Evolutionary conservation across 1,139 yeast species (phyloP).

Genomic region (Pichia sp.): DNA sequence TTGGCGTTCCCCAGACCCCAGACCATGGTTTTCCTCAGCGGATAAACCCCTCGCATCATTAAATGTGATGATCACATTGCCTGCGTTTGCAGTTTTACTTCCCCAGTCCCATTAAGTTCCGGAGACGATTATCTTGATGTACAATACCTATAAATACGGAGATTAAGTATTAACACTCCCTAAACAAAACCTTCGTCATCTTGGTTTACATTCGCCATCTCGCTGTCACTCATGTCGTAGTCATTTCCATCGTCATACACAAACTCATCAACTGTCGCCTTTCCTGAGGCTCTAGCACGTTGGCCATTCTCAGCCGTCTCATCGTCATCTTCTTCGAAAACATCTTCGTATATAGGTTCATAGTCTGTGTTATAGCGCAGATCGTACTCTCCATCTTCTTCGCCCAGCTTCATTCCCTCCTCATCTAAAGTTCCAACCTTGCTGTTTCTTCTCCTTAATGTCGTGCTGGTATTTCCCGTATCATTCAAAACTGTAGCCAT

Average conservation of each 20-base stretch:
- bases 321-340: constrained; percentile 22
- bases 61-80: too few species aligned
- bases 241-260: constrained; percentile 31
- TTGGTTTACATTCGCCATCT: constrained; percentile 25
- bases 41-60: too few species aligned
- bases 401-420: constrained; percentile 20
- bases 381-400: constrained; percentile 29
- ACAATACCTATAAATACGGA: too few species aligned
- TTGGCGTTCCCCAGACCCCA: too few species aligned
- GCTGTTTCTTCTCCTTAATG: constrained; percentile 21
- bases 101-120: too few species aligned
- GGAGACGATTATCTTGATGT: too few species aligned
- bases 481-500: constrained; percentile 27
- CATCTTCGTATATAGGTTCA: constrained; percentile 25
- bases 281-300: not conserved
- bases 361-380: constrained; percentile 27
- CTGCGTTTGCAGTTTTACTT: too few species aligned
- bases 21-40: too few species aligned
- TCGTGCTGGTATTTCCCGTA: constrained; percentile 2
- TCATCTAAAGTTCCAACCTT: constrained; percentile 29
- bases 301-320: constrained; percentile 11
- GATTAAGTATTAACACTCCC: too few species aligned
- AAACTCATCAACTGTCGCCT: constrained; percentile 17
- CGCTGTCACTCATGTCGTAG: constrained; percentile 32
- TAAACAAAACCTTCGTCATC: constrained; percentile 25